A percentile compares a stretch with the other conserved stretches of the same genome.
phyloP scores from a whole-genome alignment of 176 grass and related monocot species.

The Eleusine coracana region DNA sequence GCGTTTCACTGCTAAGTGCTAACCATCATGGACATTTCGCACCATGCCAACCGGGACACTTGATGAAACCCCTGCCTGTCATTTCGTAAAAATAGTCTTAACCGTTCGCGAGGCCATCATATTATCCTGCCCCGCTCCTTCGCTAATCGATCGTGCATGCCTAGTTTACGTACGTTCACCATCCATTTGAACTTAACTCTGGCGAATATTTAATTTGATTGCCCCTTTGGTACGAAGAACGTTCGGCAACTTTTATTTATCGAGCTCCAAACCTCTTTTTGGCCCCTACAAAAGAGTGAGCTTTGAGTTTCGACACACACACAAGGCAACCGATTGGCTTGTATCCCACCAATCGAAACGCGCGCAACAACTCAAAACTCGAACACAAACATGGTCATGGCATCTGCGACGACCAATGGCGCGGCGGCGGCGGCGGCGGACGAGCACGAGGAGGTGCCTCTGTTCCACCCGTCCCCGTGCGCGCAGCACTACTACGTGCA shows the following conservation, averaged over 20 bases:
- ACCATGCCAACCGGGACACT: slow-evolving; percentile 20
- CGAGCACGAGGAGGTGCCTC: slow-evolving; percentile 68
- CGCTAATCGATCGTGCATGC: neutral
- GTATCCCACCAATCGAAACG: neutral
- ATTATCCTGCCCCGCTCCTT: too few species aligned
- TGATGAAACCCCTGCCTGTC: slow-evolving; percentile 24
- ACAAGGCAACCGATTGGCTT: neutral
- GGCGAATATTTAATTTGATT: neutral
- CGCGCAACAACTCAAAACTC: neutral
- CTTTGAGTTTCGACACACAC: neutral
- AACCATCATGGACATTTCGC: slow-evolving; percentile 38
- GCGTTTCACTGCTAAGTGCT: slow-evolving; percentile 25
- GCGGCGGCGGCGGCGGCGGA: slow-evolving; percentile 11
- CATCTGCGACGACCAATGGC: slow-evolving; percentile 4
- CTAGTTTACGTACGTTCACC: neutral
- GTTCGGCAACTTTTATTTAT: neutral
- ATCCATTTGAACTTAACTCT: neutral
- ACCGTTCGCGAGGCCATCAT: neutral
- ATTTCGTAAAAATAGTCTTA: neutral
- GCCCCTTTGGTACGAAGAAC: neutral
- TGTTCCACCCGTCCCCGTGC: slow-evolving; percentile 74
- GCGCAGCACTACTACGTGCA: slow-evolving; percentile 88
- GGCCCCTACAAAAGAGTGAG: slow-evolving; percentile 20
- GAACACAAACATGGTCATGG: slow-evolving; percentile 13
- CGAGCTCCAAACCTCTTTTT: neutral